Evolutionary conservation across 2,329 filamentous ascomycete species (phyloP).

Genomic region (Coniochaeta prunicola): DNA sequence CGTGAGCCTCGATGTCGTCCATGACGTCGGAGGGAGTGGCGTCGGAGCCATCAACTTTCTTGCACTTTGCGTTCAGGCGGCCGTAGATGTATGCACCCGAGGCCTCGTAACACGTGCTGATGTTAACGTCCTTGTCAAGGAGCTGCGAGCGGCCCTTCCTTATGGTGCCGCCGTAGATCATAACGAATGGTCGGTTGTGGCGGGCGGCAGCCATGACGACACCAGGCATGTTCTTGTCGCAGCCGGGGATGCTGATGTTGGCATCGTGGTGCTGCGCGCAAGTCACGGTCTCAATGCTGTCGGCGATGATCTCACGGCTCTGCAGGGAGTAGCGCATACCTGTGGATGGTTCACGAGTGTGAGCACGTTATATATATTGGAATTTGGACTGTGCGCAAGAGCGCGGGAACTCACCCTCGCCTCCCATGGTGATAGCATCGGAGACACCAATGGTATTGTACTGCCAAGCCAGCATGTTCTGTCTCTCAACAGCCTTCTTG

Average conservation of each 20-base stretch:
- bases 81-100: slow-evolving; percentile 76
- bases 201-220: slow-evolving; percentile 84
- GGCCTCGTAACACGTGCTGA: slow-evolving; percentile 83
- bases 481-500: slow-evolving; percentile 71
- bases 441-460: slow-evolving; percentile 87
- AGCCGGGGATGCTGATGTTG: slow-evolving; percentile 87
- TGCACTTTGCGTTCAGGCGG: slow-evolving; percentile 62
- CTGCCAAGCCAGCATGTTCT: slow-evolving; percentile 90
- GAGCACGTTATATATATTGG: neutral
- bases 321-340: slow-evolving; percentile 93
- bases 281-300: slow-evolving; percentile 89
- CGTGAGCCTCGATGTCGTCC: slow-evolving; percentile 72
- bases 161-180: slow-evolving; percentile 94
- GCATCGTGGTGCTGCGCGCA: slow-evolving; percentile 90
- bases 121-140: slow-evolving; percentile 74
- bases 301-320: slow-evolving; percentile 84
- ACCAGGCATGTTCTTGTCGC: slow-evolving; percentile 97
- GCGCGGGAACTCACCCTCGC: slow-evolving; percentile 65
- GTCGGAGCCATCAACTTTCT: slow-evolving; percentile 39
- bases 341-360: slow-evolving; percentile 23
- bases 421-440: slow-evolving; percentile 92
- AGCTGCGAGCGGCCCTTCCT: slow-evolving; percentile 76
- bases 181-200: slow-evolving; percentile 85
- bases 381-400: too few species aligned
- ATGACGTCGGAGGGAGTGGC: slow-evolving; percentile 72